Evolutionary conservation across 768 basidiomycete species (phyloP), one percentile per base, ranked within the genome.

Genomic region (Termitomyces sp.): DNA sequence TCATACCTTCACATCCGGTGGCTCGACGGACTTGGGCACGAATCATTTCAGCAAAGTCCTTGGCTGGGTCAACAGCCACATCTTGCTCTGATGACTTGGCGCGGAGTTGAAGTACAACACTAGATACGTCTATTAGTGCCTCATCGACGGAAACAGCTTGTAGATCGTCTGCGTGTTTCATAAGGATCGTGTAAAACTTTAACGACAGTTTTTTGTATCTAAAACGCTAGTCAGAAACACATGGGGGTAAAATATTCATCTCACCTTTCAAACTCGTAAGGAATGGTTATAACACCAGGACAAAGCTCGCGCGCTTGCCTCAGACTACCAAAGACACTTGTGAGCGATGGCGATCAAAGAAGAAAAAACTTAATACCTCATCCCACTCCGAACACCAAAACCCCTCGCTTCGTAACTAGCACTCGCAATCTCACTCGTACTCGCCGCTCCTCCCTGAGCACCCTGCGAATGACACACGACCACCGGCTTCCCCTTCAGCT

Each of bases 81-180:
- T 66, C 62, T 14, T 66, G 69, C 48, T 68, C 62, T 4, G 64
- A 65, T 24, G 61, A 64, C 59, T 69, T 68, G 22, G 58, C 61
- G 48, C 67, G 70, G 39, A 72, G 68, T 59, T 74, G 78, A 13
- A 73, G 76, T 41, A 90, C 79, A 0, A 79, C 75, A 4, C 73
- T 79, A 0, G 91, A 87, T 16, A 95, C 92, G 57, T 98, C 95
- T 59, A 98, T 85, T 24, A 98, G 79, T 0, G 94, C 96, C 68
- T 99, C 97, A 59, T 99, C 97, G 5, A 98, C 91, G 2, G 94
- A 96, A 16, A 98, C 95, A 2, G 95, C 94, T 72, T 98, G 88
- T 3, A 98, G 76, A 63, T 94, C 92, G 64, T 97, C 92, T 24
- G 93, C 92, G 65, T 90, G 85, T 0, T 81, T 75, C 86, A 98